phyloP scores from a whole-genome alignment of 1,139 yeast species.

The Protomyces pachydermus region DNA sequence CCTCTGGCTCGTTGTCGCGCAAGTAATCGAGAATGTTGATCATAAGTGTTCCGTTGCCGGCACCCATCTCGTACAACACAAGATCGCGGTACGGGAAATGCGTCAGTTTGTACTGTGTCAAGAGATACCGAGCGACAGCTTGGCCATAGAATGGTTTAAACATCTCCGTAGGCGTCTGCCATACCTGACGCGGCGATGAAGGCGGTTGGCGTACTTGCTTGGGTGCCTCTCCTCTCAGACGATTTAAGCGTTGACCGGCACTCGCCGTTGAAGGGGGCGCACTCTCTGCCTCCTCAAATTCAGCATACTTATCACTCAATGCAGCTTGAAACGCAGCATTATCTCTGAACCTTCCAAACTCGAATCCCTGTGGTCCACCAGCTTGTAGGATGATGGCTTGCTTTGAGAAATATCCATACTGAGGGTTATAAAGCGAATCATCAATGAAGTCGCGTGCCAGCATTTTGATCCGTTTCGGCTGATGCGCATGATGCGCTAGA shows the following conservation, averaged over 20 bases:
- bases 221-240: not conserved
- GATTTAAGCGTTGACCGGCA: not conserved
- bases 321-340: conserved; percentile 24
- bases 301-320: conserved; percentile 42
- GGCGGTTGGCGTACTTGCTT: conserved; percentile 23
- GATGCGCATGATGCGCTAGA: conserved; percentile 16
- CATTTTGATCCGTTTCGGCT: conserved; percentile 63
- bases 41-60: conserved; percentile 88
- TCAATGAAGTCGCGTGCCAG: conserved; percentile 73
- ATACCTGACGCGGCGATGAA: conserved; percentile 51
- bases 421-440: conserved; percentile 74
- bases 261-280: not conserved
- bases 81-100: conserved; percentile 63
- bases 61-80: conserved; percentile 80
- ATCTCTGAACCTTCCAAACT: conserved; percentile 34
- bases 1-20: conserved; percentile 60
- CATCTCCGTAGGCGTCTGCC: conserved; percentile 89
- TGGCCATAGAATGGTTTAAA: conserved; percentile 78
- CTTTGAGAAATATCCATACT: conserved; percentile 74
- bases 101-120: conserved; percentile 63
- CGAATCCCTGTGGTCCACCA: conserved; percentile 48
- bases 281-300: conserved; percentile 43
- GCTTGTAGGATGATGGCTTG: conserved; percentile 39
- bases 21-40: conserved; percentile 66
- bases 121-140: conserved; percentile 68